phyloP scores from a whole-genome alignment of 2,329 filamentous ascomycete genomes.

The Alternaria arbusti region DNA sequence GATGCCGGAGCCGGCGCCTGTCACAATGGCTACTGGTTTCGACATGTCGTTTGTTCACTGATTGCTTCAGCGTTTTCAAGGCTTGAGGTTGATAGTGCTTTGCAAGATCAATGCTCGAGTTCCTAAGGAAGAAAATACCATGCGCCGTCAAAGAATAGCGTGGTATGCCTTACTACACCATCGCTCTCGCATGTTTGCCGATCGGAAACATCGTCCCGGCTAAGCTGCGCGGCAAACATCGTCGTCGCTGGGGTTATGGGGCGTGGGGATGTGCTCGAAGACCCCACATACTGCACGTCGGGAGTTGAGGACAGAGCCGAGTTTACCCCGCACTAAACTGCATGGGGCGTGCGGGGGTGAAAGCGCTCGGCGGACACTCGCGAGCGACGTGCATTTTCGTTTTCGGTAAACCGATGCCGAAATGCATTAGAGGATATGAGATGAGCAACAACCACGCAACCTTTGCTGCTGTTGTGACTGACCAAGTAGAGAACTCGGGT shows the following conservation, averaged over 20 bases:
- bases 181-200: not conserved
- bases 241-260: not conserved
- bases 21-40: conserved; percentile 53
- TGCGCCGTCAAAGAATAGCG: not conserved
- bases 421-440: too few species aligned
- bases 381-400: not conserved
- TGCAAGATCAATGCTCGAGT: too few species aligned
- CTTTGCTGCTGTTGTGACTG: too few species aligned
- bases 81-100: too few species aligned
- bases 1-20: conserved; percentile 55
- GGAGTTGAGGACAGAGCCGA: not conserved
- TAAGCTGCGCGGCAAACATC: not conserved
- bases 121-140: too few species aligned
- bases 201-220: not conserved
- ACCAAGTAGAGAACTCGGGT: not conserved
- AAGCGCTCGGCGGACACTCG: not conserved
- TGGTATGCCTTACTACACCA: not conserved
- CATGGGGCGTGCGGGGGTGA: conserved; percentile 15
- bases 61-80: too few species aligned
- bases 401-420: not conserved
- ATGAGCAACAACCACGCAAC: not conserved
- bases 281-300: conserved; percentile 17
- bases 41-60: conserved; percentile 29
- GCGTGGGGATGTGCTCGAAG: conserved; percentile 2
- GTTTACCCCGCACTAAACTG: conserved; percentile 16